Evolutionary conservation across 208 protist species (phyloP).

Genomic region (Entamoeba invadens): DNA sequence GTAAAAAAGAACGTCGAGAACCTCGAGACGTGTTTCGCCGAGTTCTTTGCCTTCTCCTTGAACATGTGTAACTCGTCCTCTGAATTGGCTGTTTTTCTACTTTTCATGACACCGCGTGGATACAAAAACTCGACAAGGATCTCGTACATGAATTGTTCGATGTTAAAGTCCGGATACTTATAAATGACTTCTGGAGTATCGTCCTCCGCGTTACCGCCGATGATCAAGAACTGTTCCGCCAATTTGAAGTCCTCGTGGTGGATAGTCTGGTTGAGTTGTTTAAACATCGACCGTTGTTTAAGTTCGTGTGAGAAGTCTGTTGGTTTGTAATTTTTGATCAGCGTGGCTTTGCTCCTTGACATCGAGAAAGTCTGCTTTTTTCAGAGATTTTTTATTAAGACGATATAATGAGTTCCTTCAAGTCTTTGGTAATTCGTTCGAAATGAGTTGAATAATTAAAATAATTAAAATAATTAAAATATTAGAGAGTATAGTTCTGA

Average conservation of each 20-base stretch:
- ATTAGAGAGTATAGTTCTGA: too few relatives aligned
- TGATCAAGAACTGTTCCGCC: not conserved
- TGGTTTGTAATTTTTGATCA: not conserved
- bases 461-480: too few relatives aligned
- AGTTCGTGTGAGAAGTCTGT: not conserved
- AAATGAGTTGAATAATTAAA: too few relatives aligned
- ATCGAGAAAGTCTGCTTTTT: too few relatives aligned
- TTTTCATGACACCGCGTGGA: not conserved
- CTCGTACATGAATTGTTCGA: not conserved
- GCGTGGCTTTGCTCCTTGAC: too few relatives aligned
- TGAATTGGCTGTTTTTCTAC: not conserved
- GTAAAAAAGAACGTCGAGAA: not conserved
- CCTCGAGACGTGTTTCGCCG: not conserved
- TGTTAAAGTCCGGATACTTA: not conserved
- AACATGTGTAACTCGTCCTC: not conserved
- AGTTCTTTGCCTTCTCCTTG: not conserved
- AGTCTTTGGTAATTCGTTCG: too few relatives aligned
- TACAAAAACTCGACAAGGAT: not conserved
- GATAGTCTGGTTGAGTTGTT: not conserved
- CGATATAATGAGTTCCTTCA: too few relatives aligned
- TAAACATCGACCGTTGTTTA: not conserved
- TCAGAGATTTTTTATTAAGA: too few relatives aligned
- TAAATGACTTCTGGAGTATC: not conserved
- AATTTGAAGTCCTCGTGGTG: not conserved
- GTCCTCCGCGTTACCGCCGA: not conserved